phyloP scores from a whole-genome alignment of 148 eudicot species.

The Dianthus caryophyllus region DNA sequence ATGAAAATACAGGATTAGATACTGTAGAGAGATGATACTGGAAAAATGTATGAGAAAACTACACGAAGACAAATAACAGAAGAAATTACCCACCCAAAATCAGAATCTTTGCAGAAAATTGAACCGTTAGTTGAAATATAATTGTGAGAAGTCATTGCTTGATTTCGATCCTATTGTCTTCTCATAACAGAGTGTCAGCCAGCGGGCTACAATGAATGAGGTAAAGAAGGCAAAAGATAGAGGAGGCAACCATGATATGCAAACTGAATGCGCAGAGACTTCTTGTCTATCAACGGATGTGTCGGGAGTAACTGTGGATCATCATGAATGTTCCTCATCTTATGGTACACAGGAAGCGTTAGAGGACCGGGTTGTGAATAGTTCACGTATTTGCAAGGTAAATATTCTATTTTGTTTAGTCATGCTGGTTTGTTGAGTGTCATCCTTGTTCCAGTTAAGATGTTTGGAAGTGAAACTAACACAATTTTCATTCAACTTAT shows the following conservation, averaged over 20 bases:
- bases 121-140: neutral
- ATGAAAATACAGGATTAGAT: neutral
- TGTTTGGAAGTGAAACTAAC: neutral
- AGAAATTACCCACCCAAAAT: neutral
- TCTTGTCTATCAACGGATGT: slow-evolving; percentile 15
- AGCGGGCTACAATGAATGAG: neutral
- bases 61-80: neutral
- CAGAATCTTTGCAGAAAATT: slow-evolving; percentile 9
- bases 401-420: neutral
- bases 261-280: slow-evolving; percentile 2
- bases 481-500: neutral
- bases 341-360: slow-evolving; percentile 11
- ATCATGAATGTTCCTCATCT: slow-evolving; percentile 25
- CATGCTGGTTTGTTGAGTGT: neutral
- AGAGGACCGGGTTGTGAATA: slow-evolving; percentile 14
- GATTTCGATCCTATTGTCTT: neutral
- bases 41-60: neutral
- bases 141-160: neutral
- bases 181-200: slow-evolving; percentile 9
- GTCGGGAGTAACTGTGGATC: slow-evolving; percentile 24
- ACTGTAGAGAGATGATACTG: neutral
- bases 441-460: slow-evolving; percentile 3
- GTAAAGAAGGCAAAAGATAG: neutral
- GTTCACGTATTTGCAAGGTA: slow-evolving; percentile 16
- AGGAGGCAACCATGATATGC: slow-evolving; percentile 9